Conservation (phyloP, 116 monocot genomes). For the Papilionanthe hybrid region DNA sequence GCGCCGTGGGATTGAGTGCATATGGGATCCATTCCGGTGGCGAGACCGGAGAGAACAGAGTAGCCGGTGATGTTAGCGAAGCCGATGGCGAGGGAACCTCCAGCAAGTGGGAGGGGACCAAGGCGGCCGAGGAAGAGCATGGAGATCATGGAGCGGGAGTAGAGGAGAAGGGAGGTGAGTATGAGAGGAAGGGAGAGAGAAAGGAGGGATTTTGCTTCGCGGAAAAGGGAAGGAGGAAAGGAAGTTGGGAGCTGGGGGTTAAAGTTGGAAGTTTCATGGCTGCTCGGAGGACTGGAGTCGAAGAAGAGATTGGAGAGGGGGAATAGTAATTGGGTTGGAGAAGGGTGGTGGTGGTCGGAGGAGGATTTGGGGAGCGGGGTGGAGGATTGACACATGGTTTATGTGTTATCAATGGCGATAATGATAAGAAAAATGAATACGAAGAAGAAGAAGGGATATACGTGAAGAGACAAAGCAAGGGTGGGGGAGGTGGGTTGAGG, state of each 20-base stretch:
- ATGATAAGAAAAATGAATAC: too few species aligned
- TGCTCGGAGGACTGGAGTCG: not conserved
- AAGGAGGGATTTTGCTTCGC: conserved; percentile 21
- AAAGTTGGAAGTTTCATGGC: not conserved
- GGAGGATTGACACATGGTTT: not conserved
- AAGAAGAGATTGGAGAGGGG: not conserved
- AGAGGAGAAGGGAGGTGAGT: conserved; percentile 29
- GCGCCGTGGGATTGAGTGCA: conserved; percentile 47
- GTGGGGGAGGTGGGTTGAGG: too few species aligned
- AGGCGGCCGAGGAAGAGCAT: conserved; percentile 53
- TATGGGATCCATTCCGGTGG: conserved; percentile 51
- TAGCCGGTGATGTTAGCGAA: conserved; percentile 63
- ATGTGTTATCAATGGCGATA: too few species aligned
- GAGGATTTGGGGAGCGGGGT: not conserved
- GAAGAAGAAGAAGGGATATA: too few species aligned
- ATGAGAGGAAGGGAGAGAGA: conserved; percentile 26
- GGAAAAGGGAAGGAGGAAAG: not conserved
- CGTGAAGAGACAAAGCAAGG: too few species aligned
- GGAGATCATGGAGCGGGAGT: conserved; percentile 44
- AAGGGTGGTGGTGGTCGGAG: not conserved
- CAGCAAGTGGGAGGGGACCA: conserved; percentile 31
- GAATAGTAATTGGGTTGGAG: not conserved
- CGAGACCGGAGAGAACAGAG: conserved; percentile 51
- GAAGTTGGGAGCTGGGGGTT: not conserved
- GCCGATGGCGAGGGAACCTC: conserved; percentile 40